Evolutionary conservation across 805 yeast genomes (phyloP).

Genomic region (Lachancea sp.): DNA sequence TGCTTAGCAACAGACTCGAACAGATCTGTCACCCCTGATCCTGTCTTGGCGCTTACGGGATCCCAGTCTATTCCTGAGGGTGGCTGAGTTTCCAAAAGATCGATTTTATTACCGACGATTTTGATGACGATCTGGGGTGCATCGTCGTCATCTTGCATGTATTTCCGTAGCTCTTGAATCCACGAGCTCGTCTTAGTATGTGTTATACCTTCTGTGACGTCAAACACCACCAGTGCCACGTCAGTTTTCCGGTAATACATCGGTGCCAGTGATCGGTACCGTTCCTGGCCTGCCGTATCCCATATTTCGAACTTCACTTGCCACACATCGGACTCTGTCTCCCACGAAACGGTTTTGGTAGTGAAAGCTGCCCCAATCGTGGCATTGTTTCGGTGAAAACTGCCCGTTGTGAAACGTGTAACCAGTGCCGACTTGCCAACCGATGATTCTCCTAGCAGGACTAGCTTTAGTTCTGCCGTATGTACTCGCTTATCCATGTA

Average conservation of each 20-base stretch:
- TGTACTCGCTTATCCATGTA: constrained; percentile 1
- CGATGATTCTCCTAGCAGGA: constrained; percentile 59
- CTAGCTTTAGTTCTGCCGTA: constrained; percentile 56
- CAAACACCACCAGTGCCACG: constrained; percentile 74
- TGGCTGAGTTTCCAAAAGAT: constrained; percentile 44
- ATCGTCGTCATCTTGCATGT: constrained; percentile 34
- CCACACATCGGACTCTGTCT: constrained; percentile 34
- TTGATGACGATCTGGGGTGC: constrained; percentile 60
- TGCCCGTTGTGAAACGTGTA: constrained; percentile 63
- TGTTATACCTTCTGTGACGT: constrained; percentile 60
- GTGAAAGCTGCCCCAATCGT: constrained; percentile 83
- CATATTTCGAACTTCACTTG: constrained; percentile 71
- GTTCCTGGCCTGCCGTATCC: constrained; percentile 85
- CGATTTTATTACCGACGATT: constrained; percentile 72
- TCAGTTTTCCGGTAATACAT: constrained; percentile 80
- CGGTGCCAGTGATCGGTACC: constrained; percentile 71
- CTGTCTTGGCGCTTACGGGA: constrained; percentile 51
- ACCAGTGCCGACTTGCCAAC: constrained; percentile 66
- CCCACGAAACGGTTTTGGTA: constrained; percentile 58
- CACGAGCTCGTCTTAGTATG: constrained; percentile 65
- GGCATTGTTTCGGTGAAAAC: constrained; percentile 70
- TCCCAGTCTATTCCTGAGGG: constrained; percentile 38
- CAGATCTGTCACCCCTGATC: constrained; percentile 41
- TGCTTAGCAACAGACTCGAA: constrained; percentile 41
- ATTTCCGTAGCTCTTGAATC: constrained; percentile 60